Evolutionary conservation across 805 yeast genomes (phyloP), one percentile per base, ranked within the genome.

Genomic region (Cyberlindnera sargentensis): DNA sequence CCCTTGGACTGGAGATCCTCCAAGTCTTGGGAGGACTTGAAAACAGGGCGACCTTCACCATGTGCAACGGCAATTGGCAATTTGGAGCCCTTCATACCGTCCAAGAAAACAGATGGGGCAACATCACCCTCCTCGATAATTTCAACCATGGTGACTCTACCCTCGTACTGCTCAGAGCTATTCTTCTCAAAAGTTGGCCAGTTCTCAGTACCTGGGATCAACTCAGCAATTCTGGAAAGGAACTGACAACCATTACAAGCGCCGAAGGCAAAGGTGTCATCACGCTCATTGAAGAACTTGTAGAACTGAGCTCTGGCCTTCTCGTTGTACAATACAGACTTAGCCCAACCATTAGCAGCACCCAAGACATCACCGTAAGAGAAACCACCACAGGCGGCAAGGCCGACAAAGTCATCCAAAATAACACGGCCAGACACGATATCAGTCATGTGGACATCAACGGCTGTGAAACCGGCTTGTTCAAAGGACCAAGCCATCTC

Each of bases 271-370:
- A 93, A 93, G 0, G 99, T 93, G 62, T 93, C 95, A 20, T 72
- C 70, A 66, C 99, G 82, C 43, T 78, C 84, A 57, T 81, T 80
- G 78, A 93, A 93, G 65, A 93, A 93, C 40, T 68, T 73, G 51
- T 70, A 66, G 64, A 93, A 93, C 68, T 87, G 90, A 27, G 71
- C 58, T 61, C 93, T 80, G 32, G 91, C 84, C 43, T 67, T 71
- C 32, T 78, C 86, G 61, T 91, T 84, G 75, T 82, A 89, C 52
- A 93, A 68, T 8, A 93, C 95, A 15, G 97, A 87, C 60, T 88
- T 89, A 46, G 99, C 99, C 99, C 99, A 93, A 46, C 99, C 99
- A 42, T 91, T 84, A 62, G 96, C 99, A 31, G 99, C 99, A 54
- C 99, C 99, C 47, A 93, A 72, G 39, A 93, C 99, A 67, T 93